phyloP scores from a whole-genome alignment of 140 eudicot genomes.

The Erigeron philadelphicus region DNA sequence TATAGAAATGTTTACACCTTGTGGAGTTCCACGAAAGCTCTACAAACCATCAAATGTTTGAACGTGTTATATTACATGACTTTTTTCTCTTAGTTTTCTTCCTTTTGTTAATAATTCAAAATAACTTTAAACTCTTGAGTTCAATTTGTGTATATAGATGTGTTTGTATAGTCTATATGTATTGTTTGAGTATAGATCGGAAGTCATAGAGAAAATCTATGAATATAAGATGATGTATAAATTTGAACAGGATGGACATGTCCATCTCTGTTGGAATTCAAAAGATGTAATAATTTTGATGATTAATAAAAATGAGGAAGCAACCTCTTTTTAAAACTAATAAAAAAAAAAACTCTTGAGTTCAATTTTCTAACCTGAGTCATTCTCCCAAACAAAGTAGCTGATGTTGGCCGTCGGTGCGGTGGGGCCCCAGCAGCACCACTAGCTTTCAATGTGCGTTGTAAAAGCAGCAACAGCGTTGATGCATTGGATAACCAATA shows the following conservation, averaged over 20 bases:
- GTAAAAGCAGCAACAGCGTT: conserved; percentile 62
- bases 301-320: too few species aligned
- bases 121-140: not conserved
- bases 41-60: conserved; percentile 22
- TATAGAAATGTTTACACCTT: conserved; percentile 59
- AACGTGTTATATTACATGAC: not conserved
- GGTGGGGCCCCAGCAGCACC: conserved; percentile 89
- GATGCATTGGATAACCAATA: conserved; percentile 96
- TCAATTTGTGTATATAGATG: too few species aligned
- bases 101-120: not conserved
- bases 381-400: conserved; percentile 70
- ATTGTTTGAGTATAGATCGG: too few species aligned
- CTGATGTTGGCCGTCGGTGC: conserved; percentile 68
- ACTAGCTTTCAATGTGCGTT: conserved; percentile 80
- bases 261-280: too few species aligned
- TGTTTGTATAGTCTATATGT: too few species aligned
- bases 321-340: too few species aligned
- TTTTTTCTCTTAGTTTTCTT: not conserved
- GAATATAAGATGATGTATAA: too few species aligned
- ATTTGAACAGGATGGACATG: too few species aligned
- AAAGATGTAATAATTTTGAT: too few species aligned
- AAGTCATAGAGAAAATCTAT: too few species aligned
- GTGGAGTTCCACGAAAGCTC: conserved; percentile 93
- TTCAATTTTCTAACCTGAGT: conserved; percentile 37
- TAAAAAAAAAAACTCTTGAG: too few species aligned